A percentile compares a stretch with the other conserved stretches of the same genome.
Evolutionary conservation across 108 stramenopile genomes (phyloP).

Genomic region (Conticribra weissflogii): DNA sequence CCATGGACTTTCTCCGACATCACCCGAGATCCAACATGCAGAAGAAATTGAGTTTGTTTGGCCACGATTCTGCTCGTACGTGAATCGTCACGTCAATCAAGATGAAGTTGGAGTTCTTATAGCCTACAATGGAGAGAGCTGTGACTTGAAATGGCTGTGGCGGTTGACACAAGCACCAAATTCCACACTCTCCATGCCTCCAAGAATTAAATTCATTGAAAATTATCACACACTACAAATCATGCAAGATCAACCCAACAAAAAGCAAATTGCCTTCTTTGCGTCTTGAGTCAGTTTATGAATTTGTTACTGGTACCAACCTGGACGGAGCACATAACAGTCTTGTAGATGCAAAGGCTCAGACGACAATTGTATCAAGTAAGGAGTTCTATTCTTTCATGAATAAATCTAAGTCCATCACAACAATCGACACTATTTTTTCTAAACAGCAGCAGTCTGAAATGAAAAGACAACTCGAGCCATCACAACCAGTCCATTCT

Average conservation of each 20-base stretch:
- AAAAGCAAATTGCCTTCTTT: neutral
- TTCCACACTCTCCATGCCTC: neutral
- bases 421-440: too few relatives aligned
- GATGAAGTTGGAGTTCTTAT: neutral
- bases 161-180: constrained; percentile 1
- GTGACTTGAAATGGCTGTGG: too few relatives aligned
- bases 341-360: too few relatives aligned
- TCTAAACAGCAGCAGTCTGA: too few relatives aligned
- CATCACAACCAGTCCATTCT: too few relatives aligned
- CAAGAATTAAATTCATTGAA: neutral
- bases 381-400: too few relatives aligned
- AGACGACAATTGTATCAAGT: too few relatives aligned
- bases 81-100: neutral
- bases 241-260: neutral
- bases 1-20: neutral
- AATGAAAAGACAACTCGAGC: too few relatives aligned
- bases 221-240: neutral
- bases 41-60: neutral
- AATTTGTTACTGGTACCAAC: too few relatives aligned
- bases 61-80: neutral
- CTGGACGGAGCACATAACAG: too few relatives aligned
- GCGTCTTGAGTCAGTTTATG: neutral
- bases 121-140: too few relatives aligned
- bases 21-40: neutral
- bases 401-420: too few relatives aligned